phyloP scores from a whole-genome alignment of 805 yeast genomes.

The Lipomyces starkeyi region DNA sequence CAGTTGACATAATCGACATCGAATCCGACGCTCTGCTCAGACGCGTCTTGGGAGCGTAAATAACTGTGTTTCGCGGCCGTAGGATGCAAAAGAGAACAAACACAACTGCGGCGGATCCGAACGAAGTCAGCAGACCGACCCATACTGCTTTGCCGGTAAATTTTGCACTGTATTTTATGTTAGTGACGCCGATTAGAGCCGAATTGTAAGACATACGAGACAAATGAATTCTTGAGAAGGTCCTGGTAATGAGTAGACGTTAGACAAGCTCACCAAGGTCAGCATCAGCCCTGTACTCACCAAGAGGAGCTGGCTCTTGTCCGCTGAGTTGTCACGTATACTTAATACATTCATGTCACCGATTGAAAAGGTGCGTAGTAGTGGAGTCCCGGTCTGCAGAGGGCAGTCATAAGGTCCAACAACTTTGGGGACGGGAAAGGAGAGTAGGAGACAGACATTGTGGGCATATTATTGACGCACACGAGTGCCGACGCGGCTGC shows the following conservation, averaged over 20 bases:
- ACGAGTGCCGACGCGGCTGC: background rate
- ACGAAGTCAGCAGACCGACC: slow-evolving; percentile 46
- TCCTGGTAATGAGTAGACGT: slow-evolving; percentile 11
- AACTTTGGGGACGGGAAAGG: background rate
- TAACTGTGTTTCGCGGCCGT: slow-evolving; percentile 44
- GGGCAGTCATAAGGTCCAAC: background rate
- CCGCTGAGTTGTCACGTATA: slow-evolving; percentile 3
- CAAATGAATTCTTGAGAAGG: slow-evolving; percentile 30
- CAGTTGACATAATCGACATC: slow-evolving; percentile 24
- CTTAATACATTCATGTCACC: background rate
- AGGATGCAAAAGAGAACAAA: slow-evolving; percentile 42
- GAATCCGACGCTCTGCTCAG: slow-evolving; percentile 1
- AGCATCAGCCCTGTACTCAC: background rate
- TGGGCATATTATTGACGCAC: background rate
- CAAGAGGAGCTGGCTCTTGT: slow-evolving; percentile 26
- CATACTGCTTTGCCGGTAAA: slow-evolving; percentile 47
- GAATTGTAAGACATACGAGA: slow-evolving; percentile 8
- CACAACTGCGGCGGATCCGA: slow-evolving; percentile 45
- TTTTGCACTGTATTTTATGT: slow-evolving; percentile 16
- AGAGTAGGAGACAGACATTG: background rate
- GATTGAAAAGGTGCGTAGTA: no score
- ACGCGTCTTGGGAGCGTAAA: slow-evolving; percentile 46
- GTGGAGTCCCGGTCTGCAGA: background rate
- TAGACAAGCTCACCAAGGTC: background rate
- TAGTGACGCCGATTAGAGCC: background rate